phyloP scores from a whole-genome alignment of 228 moss, liverwort and hornwort species.

The Sphagnum fallax region DNA sequence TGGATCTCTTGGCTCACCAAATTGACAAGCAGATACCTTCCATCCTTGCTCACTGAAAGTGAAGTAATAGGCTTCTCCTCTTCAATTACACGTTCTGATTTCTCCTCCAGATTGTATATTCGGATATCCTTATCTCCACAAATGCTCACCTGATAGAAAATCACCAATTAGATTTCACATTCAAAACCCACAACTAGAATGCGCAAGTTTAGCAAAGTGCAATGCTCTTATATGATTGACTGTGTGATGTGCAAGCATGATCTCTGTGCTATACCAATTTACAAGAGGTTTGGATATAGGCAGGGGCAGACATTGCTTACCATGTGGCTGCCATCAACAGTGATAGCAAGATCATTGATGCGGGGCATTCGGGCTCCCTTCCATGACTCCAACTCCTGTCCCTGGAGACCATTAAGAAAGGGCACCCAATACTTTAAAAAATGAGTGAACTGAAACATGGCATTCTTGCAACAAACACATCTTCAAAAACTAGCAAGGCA shows the following conservation, averaged over 20 bases:
- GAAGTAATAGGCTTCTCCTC: constrained; percentile 96
- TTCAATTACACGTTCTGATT: constrained; percentile 82
- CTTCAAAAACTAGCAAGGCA: no score
- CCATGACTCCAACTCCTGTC: constrained; percentile 92
- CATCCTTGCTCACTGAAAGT: constrained; percentile 92
- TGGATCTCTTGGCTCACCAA: constrained; percentile 96
- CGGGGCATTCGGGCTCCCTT: constrained; percentile 92
- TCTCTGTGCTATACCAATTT: no score
- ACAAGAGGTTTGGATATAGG: no score
- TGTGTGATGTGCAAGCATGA: no score
- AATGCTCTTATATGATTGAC: no score
- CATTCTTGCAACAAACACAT: no score
- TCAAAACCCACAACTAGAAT: no score
- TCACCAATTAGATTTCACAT: no score
- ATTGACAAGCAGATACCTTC: constrained; percentile 92
- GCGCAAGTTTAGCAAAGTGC: no score
- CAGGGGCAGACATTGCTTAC: constrained; percentile 13
- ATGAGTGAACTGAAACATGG: no score
- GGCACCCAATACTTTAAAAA: no score
- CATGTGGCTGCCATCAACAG: constrained; percentile 87
- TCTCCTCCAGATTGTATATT: constrained; percentile 93
- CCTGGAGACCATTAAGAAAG: constrained; percentile 18
- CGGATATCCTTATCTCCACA: constrained; percentile 89
- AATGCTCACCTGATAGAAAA: constrained; percentile 48
- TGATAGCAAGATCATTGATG: constrained; percentile 93